These are phyloP conservation scores for Dothiorella sarmentorum DNA, from an alignment of 2,329 filamentous ascomycete species.

Conservation along the genomic window DNA sequence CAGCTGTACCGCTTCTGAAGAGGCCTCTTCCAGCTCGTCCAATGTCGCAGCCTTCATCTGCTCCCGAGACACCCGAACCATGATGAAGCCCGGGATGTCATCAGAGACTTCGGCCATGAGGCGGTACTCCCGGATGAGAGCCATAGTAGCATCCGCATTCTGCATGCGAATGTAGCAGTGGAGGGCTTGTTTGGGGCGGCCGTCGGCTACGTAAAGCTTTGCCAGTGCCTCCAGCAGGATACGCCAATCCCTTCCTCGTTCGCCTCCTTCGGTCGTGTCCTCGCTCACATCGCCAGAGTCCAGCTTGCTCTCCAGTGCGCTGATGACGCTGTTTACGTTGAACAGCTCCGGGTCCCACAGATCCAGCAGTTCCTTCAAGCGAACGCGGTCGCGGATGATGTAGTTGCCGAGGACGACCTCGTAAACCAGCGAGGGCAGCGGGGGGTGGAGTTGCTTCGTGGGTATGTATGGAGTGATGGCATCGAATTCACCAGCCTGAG, in stretches of 20 bases:
- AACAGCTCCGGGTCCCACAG: conserved; percentile 83
- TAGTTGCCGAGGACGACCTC: conserved; percentile 89
- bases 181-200: conserved; percentile 77
- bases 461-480: conserved; percentile 87
- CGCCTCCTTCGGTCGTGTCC: conserved; percentile 70
- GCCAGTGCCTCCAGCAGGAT: conserved; percentile 85
- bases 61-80: conserved; percentile 75
- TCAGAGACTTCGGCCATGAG: conserved; percentile 86
- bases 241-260: conserved; percentile 76
- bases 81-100: conserved; percentile 84
- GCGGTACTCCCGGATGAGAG: conserved; percentile 80
- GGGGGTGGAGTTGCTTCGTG: conserved; percentile 69
- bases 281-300: conserved; percentile 70
- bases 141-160: conserved; percentile 85
- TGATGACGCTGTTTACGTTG: conserved; percentile 71
- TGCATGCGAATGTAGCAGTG: conserved; percentile 86
- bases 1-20: conserved; percentile 77
- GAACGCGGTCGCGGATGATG: conserved; percentile 69
- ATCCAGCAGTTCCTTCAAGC: conserved; percentile 75
- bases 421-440: conserved; percentile 77
- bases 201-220: conserved; percentile 77
- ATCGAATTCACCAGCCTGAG: conserved; percentile 79
- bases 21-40: conserved; percentile 72
- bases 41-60: conserved; percentile 63
- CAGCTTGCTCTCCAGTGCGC: conserved; percentile 77